Evolutionary conservation across 768 basidiomycete species (phyloP), one percentile per base, ranked within the genome.

Genomic region (Lactifluus rugatus): DNA sequence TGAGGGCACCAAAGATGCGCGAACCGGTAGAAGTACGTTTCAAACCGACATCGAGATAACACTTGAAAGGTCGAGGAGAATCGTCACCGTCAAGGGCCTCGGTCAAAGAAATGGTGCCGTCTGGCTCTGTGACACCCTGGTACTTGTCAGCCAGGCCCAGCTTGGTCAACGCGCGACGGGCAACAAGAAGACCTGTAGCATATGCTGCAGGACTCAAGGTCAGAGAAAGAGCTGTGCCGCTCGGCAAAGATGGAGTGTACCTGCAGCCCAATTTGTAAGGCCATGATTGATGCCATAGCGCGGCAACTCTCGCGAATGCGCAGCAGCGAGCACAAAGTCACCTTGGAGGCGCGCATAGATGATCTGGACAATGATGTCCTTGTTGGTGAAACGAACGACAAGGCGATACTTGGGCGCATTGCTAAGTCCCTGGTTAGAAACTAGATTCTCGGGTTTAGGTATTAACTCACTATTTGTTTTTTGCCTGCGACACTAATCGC

Each of bases 311-410:
- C 78, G 79, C 52, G 96, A 96, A 65, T 80, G 83, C 60, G 96
- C 96, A 50, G 90, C 79, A 56, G 83, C 82, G 66, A 99, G 79
- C 66, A 98, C 82, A 68, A 95, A 89, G 75, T 99, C 96, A 62
- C 96, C 96, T 74, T 95, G 92, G 63, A 99, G 79, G 67, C 95
- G 96, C 65, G 96, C 94, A 70, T 97, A 98, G 73, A 93, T 81
- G 70, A 99, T 86, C 74, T 95, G 93, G 67, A 86, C 85, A 72
- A 96, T 92, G 74, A 97, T 83, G 69, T 96, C 84, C 77, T 81
- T 89, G 84, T 99, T 98, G 67, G 94, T 95, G 84, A 98, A 93
- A 66, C 96, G 92, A 71, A 99, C 96, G 62, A 98, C 96, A 51
- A 98, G 85, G 66, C 94, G 93, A 77, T 96, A 96, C 77, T 97